A percentile compares a stretch with the other conserved stretches of the same genome.
Evolutionary conservation across 2,329 filamentous ascomycete genomes (phyloP).

Genomic region (Sporothrix luriei): DNA sequence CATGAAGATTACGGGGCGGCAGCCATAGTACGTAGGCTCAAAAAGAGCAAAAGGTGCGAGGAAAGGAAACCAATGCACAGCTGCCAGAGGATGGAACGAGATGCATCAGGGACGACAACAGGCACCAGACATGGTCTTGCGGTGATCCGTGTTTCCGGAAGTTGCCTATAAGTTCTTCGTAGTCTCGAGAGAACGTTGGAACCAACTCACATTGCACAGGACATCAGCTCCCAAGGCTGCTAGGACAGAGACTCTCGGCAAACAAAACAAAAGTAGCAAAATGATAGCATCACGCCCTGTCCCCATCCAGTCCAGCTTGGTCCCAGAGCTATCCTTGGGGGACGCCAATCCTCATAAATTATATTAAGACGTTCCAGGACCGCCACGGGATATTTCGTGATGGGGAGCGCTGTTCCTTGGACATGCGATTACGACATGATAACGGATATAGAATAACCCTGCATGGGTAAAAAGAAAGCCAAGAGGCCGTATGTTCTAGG

Average conservation of each 20-base stretch:
- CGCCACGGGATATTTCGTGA: conserved; percentile 3
- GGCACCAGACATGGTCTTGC: background rate
- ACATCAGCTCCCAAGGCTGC: background rate
- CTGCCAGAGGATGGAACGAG: no score
- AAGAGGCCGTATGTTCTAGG: background rate
- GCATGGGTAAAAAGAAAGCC: background rate
- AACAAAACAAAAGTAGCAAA: background rate
- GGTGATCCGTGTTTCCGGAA: background rate
- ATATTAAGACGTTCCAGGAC: background rate
- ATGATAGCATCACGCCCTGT: background rate
- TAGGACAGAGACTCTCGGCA: background rate
- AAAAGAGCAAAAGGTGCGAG: background rate
- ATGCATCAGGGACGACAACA: background rate
- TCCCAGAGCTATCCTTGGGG: background rate
- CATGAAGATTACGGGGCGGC: background rate
- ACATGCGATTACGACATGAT: background rate
- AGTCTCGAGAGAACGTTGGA: background rate
- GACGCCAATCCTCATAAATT: conserved; percentile 10
- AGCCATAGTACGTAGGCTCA: background rate
- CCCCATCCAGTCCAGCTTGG: background rate
- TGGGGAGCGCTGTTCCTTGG: background rate
- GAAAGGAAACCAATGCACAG: background rate
- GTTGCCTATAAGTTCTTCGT: no score
- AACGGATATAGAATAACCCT: background rate
- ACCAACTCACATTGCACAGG: background rate